Percentiles rank a stretch among this genome's conserved stretches.
phyloP scores from a whole-genome alignment of 2,329 filamentous ascomycete genomes.

The Cryoendolithus antarcticus region DNA sequence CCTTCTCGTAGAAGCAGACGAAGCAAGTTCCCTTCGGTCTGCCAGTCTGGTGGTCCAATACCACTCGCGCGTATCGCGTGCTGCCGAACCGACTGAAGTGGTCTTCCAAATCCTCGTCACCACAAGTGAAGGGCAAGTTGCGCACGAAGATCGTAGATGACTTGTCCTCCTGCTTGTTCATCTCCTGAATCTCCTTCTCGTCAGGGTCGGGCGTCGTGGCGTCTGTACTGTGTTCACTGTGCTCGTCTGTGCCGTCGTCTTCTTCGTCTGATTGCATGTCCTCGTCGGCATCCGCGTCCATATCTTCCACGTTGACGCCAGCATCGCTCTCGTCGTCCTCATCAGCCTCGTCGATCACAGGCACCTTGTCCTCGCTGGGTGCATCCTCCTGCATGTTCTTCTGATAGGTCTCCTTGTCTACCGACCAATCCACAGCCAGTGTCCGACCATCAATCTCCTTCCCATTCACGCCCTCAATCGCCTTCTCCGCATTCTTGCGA shows the following conservation, averaged over 20 bases:
- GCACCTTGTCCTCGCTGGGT: conserved; percentile 23
- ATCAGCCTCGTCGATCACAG: conserved; percentile 31
- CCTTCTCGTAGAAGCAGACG: conserved; percentile 73
- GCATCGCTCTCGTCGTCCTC: conserved; percentile 24
- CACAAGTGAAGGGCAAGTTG: conserved; percentile 81
- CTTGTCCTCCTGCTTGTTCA: conserved; percentile 44
- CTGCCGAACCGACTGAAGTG: conserved; percentile 83
- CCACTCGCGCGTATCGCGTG: conserved; percentile 83
- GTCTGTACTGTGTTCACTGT: conserved; percentile 31
- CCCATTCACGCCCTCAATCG: conserved; percentile 73
- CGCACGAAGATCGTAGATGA: conserved; percentile 78
- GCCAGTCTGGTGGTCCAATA: conserved; percentile 74
- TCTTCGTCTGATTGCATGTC: conserved; percentile 28
- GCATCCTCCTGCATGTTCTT: conserved; percentile 27
- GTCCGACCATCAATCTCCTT: conserved; percentile 79
- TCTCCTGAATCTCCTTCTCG: conserved; percentile 28
- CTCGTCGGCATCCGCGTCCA: conserved; percentile 29
- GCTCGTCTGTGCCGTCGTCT: conserved; percentile 29
- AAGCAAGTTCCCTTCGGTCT: conserved; percentile 87
- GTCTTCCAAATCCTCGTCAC: conserved; percentile 67
- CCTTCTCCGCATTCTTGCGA: conserved; percentile 81
- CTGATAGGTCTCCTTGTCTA: conserved; percentile 69
- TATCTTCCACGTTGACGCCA: conserved; percentile 12
- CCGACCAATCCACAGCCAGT: conserved; percentile 91
- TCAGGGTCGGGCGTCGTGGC: conserved; percentile 26